Base-by-base conservation (phyloP, 1,284 basidiomycete genomes). In the Rhodotorula sp. region DNA sequence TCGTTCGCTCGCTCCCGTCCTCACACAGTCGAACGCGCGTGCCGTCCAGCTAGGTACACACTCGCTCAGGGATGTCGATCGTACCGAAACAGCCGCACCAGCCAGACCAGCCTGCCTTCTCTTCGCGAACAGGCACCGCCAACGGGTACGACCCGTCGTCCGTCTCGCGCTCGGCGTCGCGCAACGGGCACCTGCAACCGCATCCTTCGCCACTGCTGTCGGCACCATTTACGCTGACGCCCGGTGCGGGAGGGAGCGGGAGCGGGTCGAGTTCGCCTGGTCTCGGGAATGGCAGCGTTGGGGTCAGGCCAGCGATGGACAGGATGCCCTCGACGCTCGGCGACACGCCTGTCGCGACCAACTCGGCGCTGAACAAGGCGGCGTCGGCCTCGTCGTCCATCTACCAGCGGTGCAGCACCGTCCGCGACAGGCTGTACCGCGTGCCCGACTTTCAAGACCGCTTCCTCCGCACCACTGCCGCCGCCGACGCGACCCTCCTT, bases 341-440 rank as follows among this genome's bases (percentile, higher is more conserved):
- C 75, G 39, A 69, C 64, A 67, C 54, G 19, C 76, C 76, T 32
- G 65, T 77, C 54, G 75, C 76, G 24, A 76, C 76, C 59, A 71
- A 74, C 63, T 73, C 71, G 24, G 71, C 72, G 32, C 64, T 77
- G 46, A 77, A 77, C 61, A 74, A 74, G 51, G 63, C 64, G 32
- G 76, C 76, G 2, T 55, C 63, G 27, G 74, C 76, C 30, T 78
- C 78, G 39, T 78, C 77, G 24, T 78, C 79, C 0, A 76, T 82
- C n/a, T 82, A 81, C 67, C 81, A 82, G 67, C 79, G 78, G 52
- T 82, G 81, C 72, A 73, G 80, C 58, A 74, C 76, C 13, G 72
- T 82, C 7, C 76, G 77, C 53, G 77, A 81, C 62, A 74, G 79
- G n/a, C 76, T 82, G n/a, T 76, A 77, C 59, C 78, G 80, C 62